A percentile compares a stretch with the other conserved stretches of the same genome.
Conservation (phyloP, 140 eudicot genomes). For the Bidens hawaiensis region DNA sequence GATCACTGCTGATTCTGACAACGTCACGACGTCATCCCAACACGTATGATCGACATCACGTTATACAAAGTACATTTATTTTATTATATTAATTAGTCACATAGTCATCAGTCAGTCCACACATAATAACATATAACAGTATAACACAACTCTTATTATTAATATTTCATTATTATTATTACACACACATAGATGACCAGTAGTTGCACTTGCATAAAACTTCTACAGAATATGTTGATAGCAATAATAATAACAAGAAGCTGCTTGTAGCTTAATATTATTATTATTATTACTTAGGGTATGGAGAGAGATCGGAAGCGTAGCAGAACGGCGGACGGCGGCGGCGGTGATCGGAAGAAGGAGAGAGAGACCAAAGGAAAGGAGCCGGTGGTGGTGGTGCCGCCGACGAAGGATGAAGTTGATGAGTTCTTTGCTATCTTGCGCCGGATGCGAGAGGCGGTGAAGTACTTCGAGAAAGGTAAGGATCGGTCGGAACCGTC, state of each 20-base stretch:
- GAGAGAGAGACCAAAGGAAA: slow-evolving; percentile 12
- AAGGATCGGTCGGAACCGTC: slow-evolving; percentile 5
- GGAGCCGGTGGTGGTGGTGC: slow-evolving; percentile 13
- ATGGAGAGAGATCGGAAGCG: slow-evolving; percentile 30
- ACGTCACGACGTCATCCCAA: not conserved
- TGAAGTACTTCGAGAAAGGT: slow-evolving; percentile 30
- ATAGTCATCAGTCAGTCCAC: not conserved
- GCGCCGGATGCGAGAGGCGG: slow-evolving; percentile 35
- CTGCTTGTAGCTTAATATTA: too few relatives aligned
- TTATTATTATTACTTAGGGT: not conserved
- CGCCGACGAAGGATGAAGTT: slow-evolving; percentile 39
- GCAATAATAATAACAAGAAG: too few relatives aligned
- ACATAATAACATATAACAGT: too few relatives aligned
- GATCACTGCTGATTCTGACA: slow-evolving; percentile 8
- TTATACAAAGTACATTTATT: not conserved
- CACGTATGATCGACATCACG: slow-evolving; percentile 4
- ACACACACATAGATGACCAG: too few relatives aligned
- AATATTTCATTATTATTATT: too few relatives aligned
- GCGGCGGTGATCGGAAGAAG: slow-evolving; percentile 16
- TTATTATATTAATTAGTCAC: not conserved
- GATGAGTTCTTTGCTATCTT: slow-evolving; percentile 40
- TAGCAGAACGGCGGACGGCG: slow-evolving; percentile 12
- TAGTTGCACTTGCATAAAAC: too few relatives aligned
- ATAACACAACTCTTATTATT: too few relatives aligned
- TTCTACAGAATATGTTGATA: too few relatives aligned